Percentiles rank a stretch among this genome's conserved stretches.
Conservation (phyloP, 2,329 filamentous ascomycete genomes). For the Trichoderma oligosporum region DNA sequence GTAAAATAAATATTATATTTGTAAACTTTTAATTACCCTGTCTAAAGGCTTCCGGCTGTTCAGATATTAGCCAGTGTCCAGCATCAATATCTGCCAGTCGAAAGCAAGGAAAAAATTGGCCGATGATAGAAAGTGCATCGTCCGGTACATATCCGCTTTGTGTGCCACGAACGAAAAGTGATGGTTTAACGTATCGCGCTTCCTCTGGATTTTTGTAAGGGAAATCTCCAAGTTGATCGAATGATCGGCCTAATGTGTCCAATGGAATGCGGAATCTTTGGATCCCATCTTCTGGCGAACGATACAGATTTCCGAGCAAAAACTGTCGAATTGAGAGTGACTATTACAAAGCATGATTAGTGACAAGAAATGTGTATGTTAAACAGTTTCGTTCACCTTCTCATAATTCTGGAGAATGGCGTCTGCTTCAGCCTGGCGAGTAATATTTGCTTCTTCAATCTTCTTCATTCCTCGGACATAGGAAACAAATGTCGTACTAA, state of each 20-base stretch:
- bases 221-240: constrained; percentile 82
- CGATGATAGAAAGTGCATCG: constrained; percentile 73
- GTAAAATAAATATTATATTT: neutral
- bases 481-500: constrained; percentile 69
- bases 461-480: constrained; percentile 83
- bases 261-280: constrained; percentile 80
- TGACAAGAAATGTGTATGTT: neutral
- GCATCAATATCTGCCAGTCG: constrained; percentile 68
- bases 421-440: constrained; percentile 73
- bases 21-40: constrained; percentile 48
- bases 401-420: constrained; percentile 73
- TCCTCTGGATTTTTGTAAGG: constrained; percentile 72
- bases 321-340: constrained; percentile 81
- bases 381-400: constrained; percentile 41
- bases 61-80: constrained; percentile 87
- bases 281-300: constrained; percentile 46
- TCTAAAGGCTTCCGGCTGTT: constrained; percentile 76
- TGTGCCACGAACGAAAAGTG: constrained; percentile 76
- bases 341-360: constrained; percentile 23
- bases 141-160: constrained; percentile 76
- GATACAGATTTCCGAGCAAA: constrained; percentile 78
- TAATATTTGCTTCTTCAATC: constrained; percentile 66
- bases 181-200: constrained; percentile 67
- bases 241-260: constrained; percentile 59
- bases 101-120: constrained; percentile 78